Evolutionary conservation across 495 filamentous ascomycete genomes (phyloP).

Genomic region (Friedmanniomyces endolithicus): DNA sequence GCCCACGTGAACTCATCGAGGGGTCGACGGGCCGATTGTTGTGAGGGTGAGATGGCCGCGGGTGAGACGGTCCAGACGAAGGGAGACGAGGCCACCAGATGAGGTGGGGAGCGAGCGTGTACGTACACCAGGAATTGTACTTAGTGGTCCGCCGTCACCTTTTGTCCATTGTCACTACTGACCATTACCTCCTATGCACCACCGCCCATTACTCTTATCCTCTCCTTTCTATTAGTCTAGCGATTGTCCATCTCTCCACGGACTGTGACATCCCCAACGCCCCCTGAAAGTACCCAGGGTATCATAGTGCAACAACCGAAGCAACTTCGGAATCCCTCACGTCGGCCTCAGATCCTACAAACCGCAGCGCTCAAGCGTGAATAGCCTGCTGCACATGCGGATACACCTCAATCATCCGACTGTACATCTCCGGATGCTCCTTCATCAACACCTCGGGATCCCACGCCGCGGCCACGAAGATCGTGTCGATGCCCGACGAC

Average conservation of each 20-base stretch:
- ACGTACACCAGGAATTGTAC: no score
- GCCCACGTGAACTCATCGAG: no score
- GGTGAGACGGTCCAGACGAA: no score
- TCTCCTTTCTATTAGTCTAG: not conserved
- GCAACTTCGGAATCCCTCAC: not conserved
- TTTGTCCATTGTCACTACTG: no score
- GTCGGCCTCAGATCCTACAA: not conserved
- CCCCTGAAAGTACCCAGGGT: not conserved
- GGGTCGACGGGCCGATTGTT: no score
- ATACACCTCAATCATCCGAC: conserved; percentile 63
- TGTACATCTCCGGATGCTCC: conserved; percentile 70
- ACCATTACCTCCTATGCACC: no score
- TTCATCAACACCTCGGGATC: conserved; percentile 74
- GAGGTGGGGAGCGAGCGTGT: no score
- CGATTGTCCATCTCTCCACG: not conserved
- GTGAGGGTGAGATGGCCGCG: no score
- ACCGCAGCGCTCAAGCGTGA: conserved; percentile 35
- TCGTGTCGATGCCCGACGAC: conserved; percentile 54
- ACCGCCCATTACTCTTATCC: no score
- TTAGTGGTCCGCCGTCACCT: no score
- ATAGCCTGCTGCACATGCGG: conserved; percentile 68
- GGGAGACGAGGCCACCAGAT: no score
- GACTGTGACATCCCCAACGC: not conserved
- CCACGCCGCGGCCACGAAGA: conserved; percentile 82
- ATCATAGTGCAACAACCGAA: not conserved